phyloP scores from a whole-genome alignment of 768 basidiomycete species.

The Tremella fuciformis region DNA sequence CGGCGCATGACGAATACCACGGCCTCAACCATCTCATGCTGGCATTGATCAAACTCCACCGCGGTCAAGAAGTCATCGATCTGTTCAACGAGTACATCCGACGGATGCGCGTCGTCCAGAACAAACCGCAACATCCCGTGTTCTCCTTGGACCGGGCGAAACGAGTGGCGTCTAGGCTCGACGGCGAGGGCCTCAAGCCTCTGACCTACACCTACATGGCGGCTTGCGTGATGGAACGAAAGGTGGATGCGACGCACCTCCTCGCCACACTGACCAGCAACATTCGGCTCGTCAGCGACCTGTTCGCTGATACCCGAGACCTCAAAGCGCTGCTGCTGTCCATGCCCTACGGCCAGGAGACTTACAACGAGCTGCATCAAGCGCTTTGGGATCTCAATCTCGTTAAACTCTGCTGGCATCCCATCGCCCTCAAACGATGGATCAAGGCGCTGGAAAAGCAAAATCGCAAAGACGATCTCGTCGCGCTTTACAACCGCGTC shows the following conservation, averaged over 20 bases:
- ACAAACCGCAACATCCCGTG: not conserved
- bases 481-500: not conserved
- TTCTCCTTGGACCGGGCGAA: not conserved
- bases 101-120: not conserved
- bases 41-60: not conserved
- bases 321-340: not conserved
- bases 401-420: not conserved
- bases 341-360: slow-evolving; percentile 3
- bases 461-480: not conserved
- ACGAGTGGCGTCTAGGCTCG: not conserved
- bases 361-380: not conserved
- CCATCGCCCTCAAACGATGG: slow-evolving; percentile 6
- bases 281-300: not conserved
- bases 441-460: not conserved
- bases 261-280: not conserved
- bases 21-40: slow-evolving; percentile 5
- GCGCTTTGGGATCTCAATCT: not conserved
- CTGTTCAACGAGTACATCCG: not conserved
- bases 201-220: not conserved
- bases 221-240: not conserved
- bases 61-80: slow-evolving; percentile 2
- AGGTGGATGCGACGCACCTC: not conserved
- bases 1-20: not conserved
- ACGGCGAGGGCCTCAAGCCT: not conserved
- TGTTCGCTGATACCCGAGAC: not conserved